A percentile compares a stretch with the other conserved stretches of the same genome.
phyloP scores from a whole-genome alignment of 2,329 filamentous ascomycete genomes.

The Setomelanomma holmii region DNA sequence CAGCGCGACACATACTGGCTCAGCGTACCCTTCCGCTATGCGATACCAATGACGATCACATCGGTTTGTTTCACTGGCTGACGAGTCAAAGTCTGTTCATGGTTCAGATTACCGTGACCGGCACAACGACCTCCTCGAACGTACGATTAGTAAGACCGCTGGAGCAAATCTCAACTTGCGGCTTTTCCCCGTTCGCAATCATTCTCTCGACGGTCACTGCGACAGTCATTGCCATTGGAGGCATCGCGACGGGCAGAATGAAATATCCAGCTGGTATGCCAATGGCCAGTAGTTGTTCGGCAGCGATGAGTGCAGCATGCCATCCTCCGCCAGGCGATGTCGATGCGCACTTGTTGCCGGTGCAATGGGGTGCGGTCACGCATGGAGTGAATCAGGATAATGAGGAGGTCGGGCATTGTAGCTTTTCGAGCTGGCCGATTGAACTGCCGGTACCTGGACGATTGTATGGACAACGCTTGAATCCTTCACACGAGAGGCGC shows the following conservation, averaged over 20 bases:
- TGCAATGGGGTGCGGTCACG: slow-evolving; percentile 36
- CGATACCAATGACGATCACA: slow-evolving; percentile 43
- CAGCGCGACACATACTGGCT: slow-evolving; percentile 55
- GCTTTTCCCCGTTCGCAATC: slow-evolving; percentile 15
- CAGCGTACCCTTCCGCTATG: slow-evolving; percentile 49
- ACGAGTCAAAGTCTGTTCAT: slow-evolving; percentile 54
- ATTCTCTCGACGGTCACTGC: slow-evolving; percentile 17
- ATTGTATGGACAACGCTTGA: too few species aligned
- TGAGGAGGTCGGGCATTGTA: slow-evolving; percentile 22
- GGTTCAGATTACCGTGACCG: slow-evolving; percentile 31
- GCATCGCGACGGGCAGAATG: slow-evolving; percentile 15
- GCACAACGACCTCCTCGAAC: background rate
- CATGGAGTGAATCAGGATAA: background rate
- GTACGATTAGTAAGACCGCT: background rate
- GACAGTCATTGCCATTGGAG: slow-evolving; percentile 12
- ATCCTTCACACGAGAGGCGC: too few species aligned
- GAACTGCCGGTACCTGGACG: slow-evolving; percentile 13
- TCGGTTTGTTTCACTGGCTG: slow-evolving; percentile 53
- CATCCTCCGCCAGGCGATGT: slow-evolving; percentile 25
- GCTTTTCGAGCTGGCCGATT: slow-evolving; percentile 26
- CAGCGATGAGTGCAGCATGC: slow-evolving; percentile 45
- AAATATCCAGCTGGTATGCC: slow-evolving; percentile 34
- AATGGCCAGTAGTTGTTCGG: slow-evolving; percentile 34
- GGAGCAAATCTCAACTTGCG: slow-evolving; percentile 12
- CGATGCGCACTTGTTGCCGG: slow-evolving; percentile 19